Conservation (phyloP, 2,329 filamentous ascomycete species). For the Grosmannia clavigera region DNA sequence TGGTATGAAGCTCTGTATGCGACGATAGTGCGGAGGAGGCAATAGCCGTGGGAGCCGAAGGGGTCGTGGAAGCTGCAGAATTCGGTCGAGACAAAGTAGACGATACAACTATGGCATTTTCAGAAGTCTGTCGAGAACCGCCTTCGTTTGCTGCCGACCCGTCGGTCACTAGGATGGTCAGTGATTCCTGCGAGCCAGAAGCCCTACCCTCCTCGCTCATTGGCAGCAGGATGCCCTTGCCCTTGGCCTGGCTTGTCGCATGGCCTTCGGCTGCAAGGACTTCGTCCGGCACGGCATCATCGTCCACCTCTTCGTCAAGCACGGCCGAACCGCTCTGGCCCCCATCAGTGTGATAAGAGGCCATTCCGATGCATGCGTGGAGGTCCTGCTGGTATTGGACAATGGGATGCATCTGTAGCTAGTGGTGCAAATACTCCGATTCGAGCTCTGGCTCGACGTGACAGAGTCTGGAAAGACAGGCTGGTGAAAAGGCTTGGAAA, state of each 20-base stretch:
- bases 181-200: background rate
- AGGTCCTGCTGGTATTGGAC: background rate
- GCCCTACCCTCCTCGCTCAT: background rate
- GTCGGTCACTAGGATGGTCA: background rate
- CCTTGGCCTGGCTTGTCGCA: background rate
- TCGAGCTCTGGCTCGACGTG: no score
- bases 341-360: background rate
- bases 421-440: no score
- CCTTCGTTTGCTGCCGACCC: background rate
- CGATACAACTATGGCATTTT: background rate
- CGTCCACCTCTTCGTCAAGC: background rate
- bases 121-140: background rate
- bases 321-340: background rate
- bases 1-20: no score
- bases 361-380: background rate
- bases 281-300: background rate
- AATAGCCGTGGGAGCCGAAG: background rate
- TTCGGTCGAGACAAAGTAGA: background rate
- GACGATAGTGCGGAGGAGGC: background rate
- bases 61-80: background rate
- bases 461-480: no score
- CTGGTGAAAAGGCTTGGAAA: no score
- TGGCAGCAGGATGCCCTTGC: background rate
- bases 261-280: background rate
- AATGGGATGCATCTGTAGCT: background rate